Conservation (phyloP, 495 filamentous ascomycete species). For the Xylaria scruposa region DNA sequence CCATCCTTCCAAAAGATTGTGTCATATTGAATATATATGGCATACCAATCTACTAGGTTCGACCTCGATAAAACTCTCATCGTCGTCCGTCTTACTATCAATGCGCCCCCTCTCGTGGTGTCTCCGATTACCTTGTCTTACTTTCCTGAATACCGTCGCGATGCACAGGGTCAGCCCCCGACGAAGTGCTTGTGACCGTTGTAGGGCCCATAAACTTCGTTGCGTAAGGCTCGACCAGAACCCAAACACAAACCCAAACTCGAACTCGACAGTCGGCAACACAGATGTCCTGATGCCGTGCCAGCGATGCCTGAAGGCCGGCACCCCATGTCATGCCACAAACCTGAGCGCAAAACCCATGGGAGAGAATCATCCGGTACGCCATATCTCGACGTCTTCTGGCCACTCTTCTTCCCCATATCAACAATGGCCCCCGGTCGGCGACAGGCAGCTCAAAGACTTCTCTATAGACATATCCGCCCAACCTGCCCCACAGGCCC, state of each 20-base stretch:
- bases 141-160: not conserved
- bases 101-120: not conserved
- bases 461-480: conserved; percentile 15
- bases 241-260: not conserved
- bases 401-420: conserved; percentile 13
- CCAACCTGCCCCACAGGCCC: not conserved
- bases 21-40: not conserved
- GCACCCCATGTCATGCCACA: not conserved
- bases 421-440: conserved; percentile 8
- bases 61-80: not conserved
- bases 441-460: conserved; percentile 13
- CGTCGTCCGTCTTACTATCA: not conserved
- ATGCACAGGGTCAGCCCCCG: conserved; percentile 17
- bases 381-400: conserved; percentile 3
- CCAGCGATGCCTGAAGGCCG: not conserved
- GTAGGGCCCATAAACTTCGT: conserved; percentile 13
- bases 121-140: not conserved
- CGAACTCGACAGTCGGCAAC: not conserved
- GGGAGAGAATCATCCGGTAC: conserved; percentile 2
- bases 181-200: conserved; percentile 19
- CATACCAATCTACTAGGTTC: not conserved
- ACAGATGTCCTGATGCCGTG: not conserved
- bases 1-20: not conserved
- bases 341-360: conserved; percentile 2
- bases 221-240: conserved; percentile 10